Percentiles rank a stretch among this genome's conserved stretches.
These are phyloP conservation scores for Penicillium diatomitis DNA, from an alignment of 495 filamentous ascomycete species.

Conservation along the genomic window DNA sequence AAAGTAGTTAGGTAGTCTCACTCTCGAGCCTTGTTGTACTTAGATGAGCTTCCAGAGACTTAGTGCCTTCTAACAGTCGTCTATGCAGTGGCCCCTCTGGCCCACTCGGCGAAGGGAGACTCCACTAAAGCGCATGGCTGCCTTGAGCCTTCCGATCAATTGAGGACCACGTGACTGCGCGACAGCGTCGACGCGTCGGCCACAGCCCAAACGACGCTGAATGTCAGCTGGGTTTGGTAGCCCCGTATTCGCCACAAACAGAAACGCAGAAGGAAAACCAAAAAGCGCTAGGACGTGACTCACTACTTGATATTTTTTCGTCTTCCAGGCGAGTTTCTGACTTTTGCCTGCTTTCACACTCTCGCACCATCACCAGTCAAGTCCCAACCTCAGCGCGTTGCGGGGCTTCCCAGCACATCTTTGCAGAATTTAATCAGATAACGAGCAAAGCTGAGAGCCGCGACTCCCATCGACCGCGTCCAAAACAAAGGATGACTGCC, in stretches of 20 bases:
- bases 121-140: background rate
- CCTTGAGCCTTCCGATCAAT: background rate
- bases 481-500: constrained; percentile 36
- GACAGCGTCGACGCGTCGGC: constrained; percentile 32
- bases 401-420: background rate
- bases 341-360: constrained; percentile 2
- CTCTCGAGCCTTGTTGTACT: too few relatives aligned
- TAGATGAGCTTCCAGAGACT: background rate
- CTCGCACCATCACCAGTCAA: background rate
- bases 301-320: background rate
- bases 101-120: too few relatives aligned
- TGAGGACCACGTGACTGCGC: constrained; percentile 32
- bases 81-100: background rate
- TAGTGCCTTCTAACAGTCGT: background rate
- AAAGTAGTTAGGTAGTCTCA: too few relatives aligned
- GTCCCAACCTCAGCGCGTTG: background rate
- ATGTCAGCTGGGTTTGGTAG: constrained; percentile 7
- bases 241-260: constrained; percentile 20
- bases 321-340: background rate
- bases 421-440: too few relatives aligned
- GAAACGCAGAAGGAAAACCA: background rate
- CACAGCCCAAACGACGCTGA: constrained; percentile 1
- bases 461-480: too few relatives aligned
- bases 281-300: background rate
- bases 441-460: too few relatives aligned